Conservation (phyloP, 139 green algal species). For the Tetradesmus obliquus region DNA sequence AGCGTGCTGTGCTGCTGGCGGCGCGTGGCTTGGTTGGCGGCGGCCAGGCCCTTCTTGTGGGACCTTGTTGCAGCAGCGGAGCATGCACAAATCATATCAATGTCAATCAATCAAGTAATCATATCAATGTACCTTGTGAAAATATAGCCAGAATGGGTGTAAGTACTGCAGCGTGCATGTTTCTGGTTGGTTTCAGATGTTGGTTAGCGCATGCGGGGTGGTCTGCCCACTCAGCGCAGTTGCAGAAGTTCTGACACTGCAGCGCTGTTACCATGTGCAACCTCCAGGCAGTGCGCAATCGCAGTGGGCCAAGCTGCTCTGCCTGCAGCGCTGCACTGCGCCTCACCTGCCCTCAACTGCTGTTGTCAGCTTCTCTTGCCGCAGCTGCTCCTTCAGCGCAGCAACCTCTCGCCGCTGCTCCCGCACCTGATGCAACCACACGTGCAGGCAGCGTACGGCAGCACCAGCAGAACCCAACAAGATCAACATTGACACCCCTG, state of each 20-base stretch:
- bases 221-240: too few relatives aligned
- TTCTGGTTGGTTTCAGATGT: too few relatives aligned
- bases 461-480: neutral
- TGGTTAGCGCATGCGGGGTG: neutral
- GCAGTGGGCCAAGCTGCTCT: neutral
- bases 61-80: conserved; percentile 6
- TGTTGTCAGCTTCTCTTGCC: conserved; percentile 64
- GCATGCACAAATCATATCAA: neutral
- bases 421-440: conserved; percentile 50
- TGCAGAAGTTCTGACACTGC: neutral
- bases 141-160: too few relatives aligned
- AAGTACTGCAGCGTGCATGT: too few relatives aligned
- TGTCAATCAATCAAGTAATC: too few relatives aligned
- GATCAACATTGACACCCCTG: neutral
- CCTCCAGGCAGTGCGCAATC: neutral
- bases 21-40: conserved; percentile 56
- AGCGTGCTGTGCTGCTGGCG: conserved; percentile 63
- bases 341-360: conserved; percentile 59
- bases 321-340: neutral
- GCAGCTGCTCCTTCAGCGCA: conserved; percentile 74
- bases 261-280: neutral
- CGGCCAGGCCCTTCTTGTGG: conserved; percentile 46
- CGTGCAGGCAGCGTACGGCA: neutral
- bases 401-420: conserved; percentile 63
- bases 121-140: too few relatives aligned